Evolutionary conservation across 1,284 basidiomycete species (phyloP).

Genomic region (Tremellales sp.): DNA sequence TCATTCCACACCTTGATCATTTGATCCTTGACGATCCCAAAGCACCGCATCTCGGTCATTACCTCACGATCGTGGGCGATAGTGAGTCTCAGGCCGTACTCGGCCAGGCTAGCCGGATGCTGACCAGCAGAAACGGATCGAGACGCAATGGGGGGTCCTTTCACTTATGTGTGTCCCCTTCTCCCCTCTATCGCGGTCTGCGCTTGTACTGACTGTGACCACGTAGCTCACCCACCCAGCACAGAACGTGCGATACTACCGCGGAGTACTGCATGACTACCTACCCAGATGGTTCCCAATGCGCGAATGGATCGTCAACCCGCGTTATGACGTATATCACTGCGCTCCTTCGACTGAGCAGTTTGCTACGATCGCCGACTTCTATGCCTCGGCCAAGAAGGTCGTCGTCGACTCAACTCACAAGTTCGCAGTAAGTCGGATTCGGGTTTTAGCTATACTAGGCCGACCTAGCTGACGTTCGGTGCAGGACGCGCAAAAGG

Average conservation of each 20-base stretch:
- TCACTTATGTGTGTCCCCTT: slow-evolving; percentile 19
- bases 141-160: slow-evolving; percentile 27
- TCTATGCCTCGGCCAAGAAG: slow-evolving; percentile 51
- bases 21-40: slow-evolving; percentile 30
- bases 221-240: slow-evolving; percentile 5
- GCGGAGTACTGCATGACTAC: slow-evolving; percentile 45
- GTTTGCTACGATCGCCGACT: slow-evolving; percentile 24
- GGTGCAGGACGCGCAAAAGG: slow-evolving; percentile 52
- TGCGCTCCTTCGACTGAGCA: slow-evolving; percentile 16
- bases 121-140: slow-evolving; percentile 12
- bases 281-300: slow-evolving; percentile 50
- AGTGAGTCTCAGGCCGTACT: slow-evolving; percentile 10
- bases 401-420: slow-evolving; percentile 61
- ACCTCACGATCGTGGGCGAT: slow-evolving; percentile 37
- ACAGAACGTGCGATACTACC: slow-evolving; percentile 34
- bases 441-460: not conserved
- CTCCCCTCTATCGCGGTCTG: not conserved
- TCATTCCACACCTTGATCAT: slow-evolving; percentile 27
- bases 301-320: slow-evolving; percentile 42
- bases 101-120: not conserved
- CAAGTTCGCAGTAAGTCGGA: slow-evolving; percentile 52
- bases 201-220: slow-evolving; percentile 1
- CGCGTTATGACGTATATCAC: slow-evolving; percentile 31
- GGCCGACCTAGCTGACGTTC: not conserved
- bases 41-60: slow-evolving; percentile 28